Percentiles rank a stretch among this genome's conserved stretches.
phyloP scores from a whole-genome alignment of 495 filamentous ascomycete genomes.

The Haplographium delicatum region DNA sequence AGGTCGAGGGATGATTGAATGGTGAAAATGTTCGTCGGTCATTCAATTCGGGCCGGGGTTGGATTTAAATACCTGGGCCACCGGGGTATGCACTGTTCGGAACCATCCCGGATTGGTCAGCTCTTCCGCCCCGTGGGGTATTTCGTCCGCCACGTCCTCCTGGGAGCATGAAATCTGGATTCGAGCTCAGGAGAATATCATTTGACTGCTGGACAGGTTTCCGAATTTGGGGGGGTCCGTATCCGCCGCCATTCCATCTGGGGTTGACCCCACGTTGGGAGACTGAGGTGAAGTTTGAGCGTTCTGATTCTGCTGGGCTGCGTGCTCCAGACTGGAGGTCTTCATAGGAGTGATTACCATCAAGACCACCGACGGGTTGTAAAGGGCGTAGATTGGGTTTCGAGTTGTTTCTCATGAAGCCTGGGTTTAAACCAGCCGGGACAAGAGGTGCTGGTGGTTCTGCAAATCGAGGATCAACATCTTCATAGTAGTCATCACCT shows the following conservation, averaged over 20 bases:
- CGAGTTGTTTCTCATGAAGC: slow-evolving; percentile 26
- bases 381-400: slow-evolving; percentile 22
- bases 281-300: slow-evolving; percentile 78
- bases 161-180: slow-evolving; percentile 69
- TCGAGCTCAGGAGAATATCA: slow-evolving; percentile 60
- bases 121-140: slow-evolving; percentile 14
- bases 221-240: slow-evolving; percentile 31
- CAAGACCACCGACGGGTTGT: slow-evolving; percentile 16
- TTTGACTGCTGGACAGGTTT: slow-evolving; percentile 28
- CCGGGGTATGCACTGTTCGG: slow-evolving; percentile 24
- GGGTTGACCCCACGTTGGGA: slow-evolving; percentile 84
- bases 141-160: slow-evolving; percentile 24
- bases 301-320: slow-evolving; percentile 70
- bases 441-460: slow-evolving; percentile 17
- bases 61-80: slow-evolving; percentile 3
- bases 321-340: slow-evolving; percentile 60
- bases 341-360: slow-evolving; percentile 40
- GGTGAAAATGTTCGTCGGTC: slow-evolving; percentile 11
- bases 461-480: slow-evolving; percentile 84
- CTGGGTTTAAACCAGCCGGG: slow-evolving; percentile 21
- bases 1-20: slow-evolving; percentile 8
- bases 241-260: slow-evolving; percentile 56
- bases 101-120: slow-evolving; percentile 21
- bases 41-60: background rate
- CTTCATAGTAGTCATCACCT: slow-evolving; percentile 74